Percentiles rank a stretch among this genome's conserved stretches.
phyloP scores from a whole-genome alignment of 805 yeast species.

The Alloascoidea africana region DNA sequence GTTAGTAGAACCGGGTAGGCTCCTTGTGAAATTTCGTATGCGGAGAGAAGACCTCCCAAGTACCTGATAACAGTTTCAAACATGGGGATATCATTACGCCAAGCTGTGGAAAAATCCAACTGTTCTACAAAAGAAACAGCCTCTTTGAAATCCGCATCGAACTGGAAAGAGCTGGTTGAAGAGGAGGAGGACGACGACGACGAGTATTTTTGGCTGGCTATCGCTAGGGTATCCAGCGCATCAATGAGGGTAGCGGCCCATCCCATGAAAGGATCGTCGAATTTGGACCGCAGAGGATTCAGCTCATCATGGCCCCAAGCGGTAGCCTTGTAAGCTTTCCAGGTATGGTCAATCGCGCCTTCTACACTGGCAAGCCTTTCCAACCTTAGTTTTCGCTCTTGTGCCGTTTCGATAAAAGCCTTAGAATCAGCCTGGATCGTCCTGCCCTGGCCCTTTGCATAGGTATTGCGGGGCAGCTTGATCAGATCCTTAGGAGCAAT shows the following conservation, averaged over 20 bases:
- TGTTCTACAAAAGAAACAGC: constrained; percentile 17
- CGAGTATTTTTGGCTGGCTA: constrained; percentile 20
- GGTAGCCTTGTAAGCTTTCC: constrained; percentile 4
- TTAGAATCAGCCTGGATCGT: no score
- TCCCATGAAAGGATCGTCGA: constrained; percentile 25
- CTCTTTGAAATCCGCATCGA: constrained; percentile 17
- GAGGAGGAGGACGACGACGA: no score
- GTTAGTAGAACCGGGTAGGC: constrained; percentile 15
- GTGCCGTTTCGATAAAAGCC: no score
- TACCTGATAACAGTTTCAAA: constrained; percentile 28
- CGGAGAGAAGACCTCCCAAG: constrained; percentile 29
- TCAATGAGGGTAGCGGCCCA: constrained; percentile 36
- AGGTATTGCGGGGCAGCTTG: no score
- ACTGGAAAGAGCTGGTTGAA: no score
- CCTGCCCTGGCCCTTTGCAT: no score
- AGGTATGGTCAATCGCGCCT: not conserved
- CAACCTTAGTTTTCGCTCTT: not conserved
- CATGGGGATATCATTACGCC: constrained; percentile 20
- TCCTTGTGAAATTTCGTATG: constrained; percentile 26
- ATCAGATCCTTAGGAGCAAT: no score
- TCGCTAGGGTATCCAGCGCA: constrained; percentile 24
- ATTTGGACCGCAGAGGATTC: constrained; percentile 16
- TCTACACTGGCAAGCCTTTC: not conserved
- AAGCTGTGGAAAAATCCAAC: constrained; percentile 20
- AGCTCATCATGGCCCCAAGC: constrained; percentile 25